Base-by-base conservation (phyloP, 2,329 filamentous ascomycete species). In the Ophiostoma australiae region DNA sequence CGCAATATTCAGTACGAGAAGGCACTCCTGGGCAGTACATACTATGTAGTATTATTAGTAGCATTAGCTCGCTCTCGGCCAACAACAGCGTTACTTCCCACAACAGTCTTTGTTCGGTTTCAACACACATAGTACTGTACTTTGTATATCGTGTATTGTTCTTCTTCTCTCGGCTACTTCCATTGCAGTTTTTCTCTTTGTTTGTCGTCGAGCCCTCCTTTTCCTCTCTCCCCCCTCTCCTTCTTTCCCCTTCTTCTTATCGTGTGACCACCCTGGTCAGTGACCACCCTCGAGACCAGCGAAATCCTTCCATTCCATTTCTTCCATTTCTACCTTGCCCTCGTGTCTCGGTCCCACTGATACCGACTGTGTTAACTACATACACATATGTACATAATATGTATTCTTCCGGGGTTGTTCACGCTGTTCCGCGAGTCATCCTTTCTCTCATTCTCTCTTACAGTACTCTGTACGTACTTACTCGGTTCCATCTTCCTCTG, bases 321-420 rank as follows among this genome's bases (percentile, higher is more conserved):
- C 17, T 48, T 48, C 44, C 44, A 48, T 27, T 58, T 58, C 52
- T 58, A 58, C 23, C 10, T 41, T 58, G 3, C 27, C 52, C n/a
- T 58, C 52, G 52, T 58, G 52, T 58, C 52, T 58, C 52, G 52
- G 52, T 27, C 52, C 52, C n/a, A 58, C 52, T n/a, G 23, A 27
- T 7, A 58, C n/a, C 13, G 37, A 39, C 37, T 39, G 27, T 31
- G 1, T 52, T 23, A 23, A 52, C 17, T 52, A 31, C 27, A 31
- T 31, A 31, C 15, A n/a, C 39, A 1, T 39, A 1, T 39, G 8
- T 39, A 39, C 15, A 13, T 41, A 13, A 3, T 41, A 13, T 1
- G 39, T 41, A 41, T 41, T 15, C 48, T 55, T 55, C 48, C 4
- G 4, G 6, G 10, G 20, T 23, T 52, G n/a, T 13, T 58, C 13